Evolutionary conservation across 2,329 filamentous ascomycete genomes (phyloP).

Genomic region (Xylaria sp.): DNA sequence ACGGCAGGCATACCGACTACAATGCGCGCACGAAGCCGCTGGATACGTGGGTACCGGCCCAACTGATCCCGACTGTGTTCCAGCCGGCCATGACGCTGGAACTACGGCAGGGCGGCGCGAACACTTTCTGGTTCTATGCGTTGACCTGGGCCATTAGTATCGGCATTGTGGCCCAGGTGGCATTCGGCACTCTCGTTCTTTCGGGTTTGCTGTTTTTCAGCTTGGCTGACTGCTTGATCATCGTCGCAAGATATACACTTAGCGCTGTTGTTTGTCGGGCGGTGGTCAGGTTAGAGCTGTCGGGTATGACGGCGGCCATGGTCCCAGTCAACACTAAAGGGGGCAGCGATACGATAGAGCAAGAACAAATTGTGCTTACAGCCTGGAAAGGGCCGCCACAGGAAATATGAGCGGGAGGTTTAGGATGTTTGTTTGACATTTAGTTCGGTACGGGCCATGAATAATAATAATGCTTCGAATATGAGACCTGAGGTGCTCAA

Average conservation of each 20-base stretch:
- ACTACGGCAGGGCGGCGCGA: slow-evolving; percentile 14
- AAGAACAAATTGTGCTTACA: slow-evolving; percentile 17
- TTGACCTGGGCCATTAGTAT: slow-evolving; percentile 31
- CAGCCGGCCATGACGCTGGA: slow-evolving; percentile 26
- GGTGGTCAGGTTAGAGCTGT: slow-evolving; percentile 28
- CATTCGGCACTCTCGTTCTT: slow-evolving; percentile 36
- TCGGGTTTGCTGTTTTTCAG: slow-evolving; percentile 36
- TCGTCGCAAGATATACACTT: slow-evolving; percentile 24
- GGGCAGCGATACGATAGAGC: not conserved
- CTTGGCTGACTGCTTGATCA: slow-evolving; percentile 24
- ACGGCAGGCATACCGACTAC: slow-evolving; percentile 1
- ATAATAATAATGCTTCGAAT: not conserved
- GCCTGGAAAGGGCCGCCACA: slow-evolving; percentile 13
- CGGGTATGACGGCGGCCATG: slow-evolving; percentile 26
- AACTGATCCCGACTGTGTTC: slow-evolving; percentile 32
- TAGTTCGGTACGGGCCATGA: not conserved
- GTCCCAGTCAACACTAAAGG: not conserved
- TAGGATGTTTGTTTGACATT: not conserved
- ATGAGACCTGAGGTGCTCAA: too few species aligned
- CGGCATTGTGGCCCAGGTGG: slow-evolving; percentile 31
- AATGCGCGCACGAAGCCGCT: slow-evolving; percentile 1
- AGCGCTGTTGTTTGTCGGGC: slow-evolving; percentile 29
- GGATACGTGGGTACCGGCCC: slow-evolving; percentile 22
- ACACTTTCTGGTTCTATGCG: slow-evolving; percentile 23
- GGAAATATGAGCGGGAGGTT: not conserved